Percentiles rank a stretch among this genome's conserved stretches.
Conservation (phyloP, 148 eudicot genomes). For the Fallopia convolvulus region DNA sequence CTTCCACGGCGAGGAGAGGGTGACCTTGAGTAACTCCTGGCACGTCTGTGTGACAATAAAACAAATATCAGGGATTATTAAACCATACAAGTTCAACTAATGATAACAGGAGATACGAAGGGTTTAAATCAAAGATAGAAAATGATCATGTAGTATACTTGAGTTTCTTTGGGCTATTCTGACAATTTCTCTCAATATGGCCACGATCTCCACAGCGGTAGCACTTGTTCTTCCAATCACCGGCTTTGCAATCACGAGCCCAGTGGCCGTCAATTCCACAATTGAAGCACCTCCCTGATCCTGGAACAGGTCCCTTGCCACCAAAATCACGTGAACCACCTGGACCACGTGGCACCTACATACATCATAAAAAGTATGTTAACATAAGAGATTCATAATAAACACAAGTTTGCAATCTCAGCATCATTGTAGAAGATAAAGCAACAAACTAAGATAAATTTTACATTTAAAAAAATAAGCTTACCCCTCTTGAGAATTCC, state of each 20-base stretch:
- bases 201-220: conserved; percentile 96
- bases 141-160: conserved; percentile 18
- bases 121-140: neutral
- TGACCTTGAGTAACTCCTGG: conserved; percentile 49
- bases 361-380: neutral
- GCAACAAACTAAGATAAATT: neutral
- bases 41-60: conserved; percentile 23
- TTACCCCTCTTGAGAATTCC: conserved; percentile 79
- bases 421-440: neutral
- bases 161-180: conserved; percentile 72
- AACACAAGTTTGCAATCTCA: neutral
- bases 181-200: conserved; percentile 88
- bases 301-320: conserved; percentile 84
- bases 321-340: conserved; percentile 64
- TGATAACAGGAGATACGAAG: neutral
- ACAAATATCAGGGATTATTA: neutral
- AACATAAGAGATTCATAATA: neutral
- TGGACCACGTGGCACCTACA: conserved; percentile 73
- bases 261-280: conserved; percentile 98
- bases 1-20: conserved; percentile 23
- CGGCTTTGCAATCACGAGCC: conserved; percentile 94
- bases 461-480: neutral
- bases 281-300: conserved; percentile 88
- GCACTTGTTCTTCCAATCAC: conserved; percentile 97
- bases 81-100: neutral